Evolutionary conservation across 176 grass and related monocot species (phyloP).

Genomic region (Zea luxurians): DNA sequence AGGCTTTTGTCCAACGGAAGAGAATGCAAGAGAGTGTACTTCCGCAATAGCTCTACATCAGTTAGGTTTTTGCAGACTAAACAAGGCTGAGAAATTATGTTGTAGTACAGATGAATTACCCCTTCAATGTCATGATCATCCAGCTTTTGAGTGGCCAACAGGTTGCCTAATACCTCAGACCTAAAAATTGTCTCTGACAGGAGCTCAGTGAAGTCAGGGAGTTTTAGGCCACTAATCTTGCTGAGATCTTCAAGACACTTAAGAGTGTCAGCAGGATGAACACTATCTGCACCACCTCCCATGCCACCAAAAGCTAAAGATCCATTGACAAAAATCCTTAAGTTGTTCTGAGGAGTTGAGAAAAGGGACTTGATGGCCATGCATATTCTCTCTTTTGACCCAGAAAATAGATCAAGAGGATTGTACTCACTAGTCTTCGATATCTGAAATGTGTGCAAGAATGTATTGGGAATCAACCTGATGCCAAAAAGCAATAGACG

Average conservation of each 20-base stretch:
- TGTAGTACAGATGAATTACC: constrained; percentile 84
- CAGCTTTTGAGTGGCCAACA: constrained; percentile 76
- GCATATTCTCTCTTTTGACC: constrained; percentile 79
- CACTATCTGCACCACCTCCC: constrained; percentile 55
- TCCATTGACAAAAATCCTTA: constrained; percentile 81
- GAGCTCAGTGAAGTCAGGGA: constrained; percentile 64
- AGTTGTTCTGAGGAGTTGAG: constrained; percentile 80
- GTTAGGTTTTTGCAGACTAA: constrained; percentile 57
- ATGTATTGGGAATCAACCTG: constrained; percentile 28
- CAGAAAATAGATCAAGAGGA: constrained; percentile 89
- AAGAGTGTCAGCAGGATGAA: constrained; percentile 43
- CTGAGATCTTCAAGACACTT: constrained; percentile 55
- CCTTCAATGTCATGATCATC: constrained; percentile 93
- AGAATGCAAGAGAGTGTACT: constrained; percentile 67
- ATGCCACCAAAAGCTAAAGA: constrained; percentile 76
- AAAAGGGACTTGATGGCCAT: constrained; percentile 70
- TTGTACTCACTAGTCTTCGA: constrained; percentile 66
- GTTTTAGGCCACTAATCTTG: constrained; percentile 51
- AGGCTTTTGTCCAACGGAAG: constrained; percentile 57
- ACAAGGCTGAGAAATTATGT: constrained; percentile 73
- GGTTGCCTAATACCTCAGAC: constrained; percentile 59
- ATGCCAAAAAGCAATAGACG: constrained; percentile 19
- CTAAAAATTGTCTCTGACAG: constrained; percentile 61
- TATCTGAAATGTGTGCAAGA: constrained; percentile 68
- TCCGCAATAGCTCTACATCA: constrained; percentile 54